Evolutionary conservation across 305 asterid genomes (phyloP), one percentile per base, ranked within the genome.

Genomic region (Fraxinus floribunda): DNA sequence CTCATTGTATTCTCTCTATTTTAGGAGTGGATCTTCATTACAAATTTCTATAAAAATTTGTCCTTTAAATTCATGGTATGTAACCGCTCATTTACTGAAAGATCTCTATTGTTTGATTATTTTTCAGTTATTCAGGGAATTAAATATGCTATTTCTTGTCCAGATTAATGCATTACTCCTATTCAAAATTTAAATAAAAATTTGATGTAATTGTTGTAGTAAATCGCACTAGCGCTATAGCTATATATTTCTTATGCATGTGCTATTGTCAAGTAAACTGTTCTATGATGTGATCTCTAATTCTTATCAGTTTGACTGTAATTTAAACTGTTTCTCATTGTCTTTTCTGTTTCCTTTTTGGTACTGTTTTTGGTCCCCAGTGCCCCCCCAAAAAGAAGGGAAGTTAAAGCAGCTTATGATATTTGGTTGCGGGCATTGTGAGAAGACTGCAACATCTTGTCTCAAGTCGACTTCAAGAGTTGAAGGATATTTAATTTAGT

Each of bases 371-470:
- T 80, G 13, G 35, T 79, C 9, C 13, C 4, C 62, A 13, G 11
- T 1, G 29, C 26, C 29, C 29, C 38, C 41, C 9, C 0, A 26
- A 55, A 55, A 34, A 72, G 76, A 35, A 32, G 32, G 15, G 36
- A 34, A 46, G 32, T 34, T 10, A 1, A 55, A 6, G 64, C 7
- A 44, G 39, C 57, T 78, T n/a, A 34, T 9, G 9, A 2, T 81
- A 62, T 55, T 78, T 66, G 76, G 60, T 79, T 75, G 60, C 77
- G 74, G 52, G 35, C 46, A 36, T 82, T 80, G 75, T 77, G 24
- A 44, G 83, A 80, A 88, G 87, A 81, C 78, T 81, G 46, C 46
- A 55, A 81, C 84, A 55, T 78, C 75, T 77, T 70, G 57, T 73
- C 78, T 76, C 60, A 66, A 77, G 39, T 41, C 39, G 75, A 29